These are phyloP conservation scores for Dendrocalamus latiflorus DNA, from an alignment of 202 grass and related monocot species.

Conservation along the genomic window DNA sequence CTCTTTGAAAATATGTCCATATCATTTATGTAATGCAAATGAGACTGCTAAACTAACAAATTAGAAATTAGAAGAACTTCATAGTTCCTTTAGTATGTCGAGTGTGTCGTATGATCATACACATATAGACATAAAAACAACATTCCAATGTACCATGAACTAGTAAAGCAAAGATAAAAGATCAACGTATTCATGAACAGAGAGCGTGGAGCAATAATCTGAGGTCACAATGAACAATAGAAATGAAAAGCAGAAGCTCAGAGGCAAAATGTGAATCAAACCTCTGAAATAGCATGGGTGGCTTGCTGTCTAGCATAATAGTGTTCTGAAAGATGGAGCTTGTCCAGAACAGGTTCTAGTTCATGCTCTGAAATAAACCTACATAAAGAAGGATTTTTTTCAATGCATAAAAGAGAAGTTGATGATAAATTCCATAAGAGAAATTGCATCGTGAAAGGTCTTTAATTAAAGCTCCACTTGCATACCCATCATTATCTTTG, in stretches of 20 bases:
- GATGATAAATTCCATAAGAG: neutral
- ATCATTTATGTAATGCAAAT: neutral
- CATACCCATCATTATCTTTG: conserved; percentile 68
- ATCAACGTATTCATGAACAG: neutral
- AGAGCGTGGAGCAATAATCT: neutral
- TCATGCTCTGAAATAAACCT: conserved; percentile 86
- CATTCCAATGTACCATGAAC: neutral
- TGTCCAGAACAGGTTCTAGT: conserved; percentile 58
- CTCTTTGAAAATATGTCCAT: neutral
- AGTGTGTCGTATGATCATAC: neutral
- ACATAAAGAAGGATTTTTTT: conserved; percentile 14
- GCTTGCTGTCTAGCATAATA: conserved; percentile 83
- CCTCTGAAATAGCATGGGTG: conserved; percentile 70
- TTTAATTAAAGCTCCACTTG: conserved; percentile 1
- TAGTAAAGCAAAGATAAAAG: neutral
- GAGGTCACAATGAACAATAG: neutral
- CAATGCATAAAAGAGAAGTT: conserved; percentile 8
- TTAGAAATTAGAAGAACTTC: neutral
- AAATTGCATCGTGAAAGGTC: neutral
- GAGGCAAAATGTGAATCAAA: conserved; percentile 35
- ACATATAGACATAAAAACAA: neutral
- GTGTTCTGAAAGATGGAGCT: conserved; percentile 68
- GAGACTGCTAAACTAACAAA: neutral
- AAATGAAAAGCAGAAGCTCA: neutral
- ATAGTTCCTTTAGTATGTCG: neutral